phyloP scores from a whole-genome alignment of 73 alveolate genomes.

The Paramecium octaurelia region DNA sequence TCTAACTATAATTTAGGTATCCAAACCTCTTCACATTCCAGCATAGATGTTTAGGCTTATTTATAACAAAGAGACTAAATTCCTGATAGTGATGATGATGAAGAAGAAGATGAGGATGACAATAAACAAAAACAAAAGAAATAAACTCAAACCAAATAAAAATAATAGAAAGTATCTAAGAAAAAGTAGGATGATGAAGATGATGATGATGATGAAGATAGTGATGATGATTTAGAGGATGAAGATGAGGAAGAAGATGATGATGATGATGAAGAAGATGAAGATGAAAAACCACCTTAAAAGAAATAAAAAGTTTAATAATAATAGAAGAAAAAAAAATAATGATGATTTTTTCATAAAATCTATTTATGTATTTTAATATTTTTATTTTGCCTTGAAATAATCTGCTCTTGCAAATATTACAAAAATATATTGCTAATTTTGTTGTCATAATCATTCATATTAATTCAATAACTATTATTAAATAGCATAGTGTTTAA shows the following conservation, averaged over 20 bases:
- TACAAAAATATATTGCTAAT: too few species aligned
- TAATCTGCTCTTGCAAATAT: not conserved
- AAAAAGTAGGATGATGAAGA: not conserved
- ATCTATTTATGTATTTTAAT: not conserved
- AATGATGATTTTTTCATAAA: not conserved
- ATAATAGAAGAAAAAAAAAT: not conserved
- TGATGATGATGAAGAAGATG: not conserved
- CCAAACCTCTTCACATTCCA: constrained; percentile 1
- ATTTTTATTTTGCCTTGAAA: not conserved
- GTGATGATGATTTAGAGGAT: not conserved
- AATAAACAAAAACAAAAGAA: not conserved
- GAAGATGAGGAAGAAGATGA: not conserved
- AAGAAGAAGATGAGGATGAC: constrained; percentile 23
- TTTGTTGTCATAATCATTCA: not conserved
- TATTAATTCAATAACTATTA: constrained; percentile 41
- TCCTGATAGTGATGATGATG: constrained; percentile 1
- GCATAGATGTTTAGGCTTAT: not conserved
- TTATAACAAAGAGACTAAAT: constrained; percentile 10
- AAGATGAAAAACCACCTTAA: not conserved
- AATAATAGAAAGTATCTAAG: not conserved
- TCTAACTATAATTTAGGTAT: not conserved
- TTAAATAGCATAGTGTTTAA: constrained; percentile 33
- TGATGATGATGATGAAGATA: not conserved
- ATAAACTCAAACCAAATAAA: not conserved
- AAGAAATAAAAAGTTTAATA: not conserved